phyloP scores from a whole-genome alignment of 192 early-diverging fungal genomes.

The Dissophora ornata region DNA sequence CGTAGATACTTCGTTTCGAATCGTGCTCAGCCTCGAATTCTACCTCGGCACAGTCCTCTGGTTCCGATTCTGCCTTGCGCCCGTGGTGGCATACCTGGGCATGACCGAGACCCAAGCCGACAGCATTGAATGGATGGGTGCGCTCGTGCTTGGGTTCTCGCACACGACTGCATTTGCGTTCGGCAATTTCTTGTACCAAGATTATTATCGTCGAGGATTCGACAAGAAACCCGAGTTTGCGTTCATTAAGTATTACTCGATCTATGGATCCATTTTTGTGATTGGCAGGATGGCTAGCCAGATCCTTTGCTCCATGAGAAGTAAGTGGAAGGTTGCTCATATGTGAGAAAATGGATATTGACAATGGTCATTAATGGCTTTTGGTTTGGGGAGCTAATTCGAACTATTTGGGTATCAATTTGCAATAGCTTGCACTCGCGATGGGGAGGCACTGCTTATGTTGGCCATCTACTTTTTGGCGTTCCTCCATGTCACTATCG shows the following conservation, averaged over 20 bases:
- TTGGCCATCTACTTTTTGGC: constrained; percentile 53
- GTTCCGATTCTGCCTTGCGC: constrained; percentile 45
- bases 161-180: constrained; percentile 50
- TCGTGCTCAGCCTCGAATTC: constrained; percentile 48
- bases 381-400: too few species aligned
- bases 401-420: background rate
- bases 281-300: constrained; percentile 48
- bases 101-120: constrained; percentile 16
- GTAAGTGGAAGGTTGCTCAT: constrained; percentile 21
- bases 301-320: constrained; percentile 41
- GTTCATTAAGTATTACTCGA: constrained; percentile 52
- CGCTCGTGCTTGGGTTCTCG: constrained; percentile 46
- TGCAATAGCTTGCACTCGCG: constrained; percentile 36
- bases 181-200: constrained; percentile 49
- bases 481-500: constrained; percentile 51
- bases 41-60: constrained; percentile 46
- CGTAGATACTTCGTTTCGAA: constrained; percentile 41
- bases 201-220: constrained; percentile 47
- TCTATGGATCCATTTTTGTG: constrained; percentile 53
- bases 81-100: constrained; percentile 30
- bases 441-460: constrained; percentile 47
- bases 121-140: constrained; percentile 45
- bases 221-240: constrained; percentile 51
- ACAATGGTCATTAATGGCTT: too few species aligned
- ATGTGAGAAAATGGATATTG: too few species aligned